Percentiles rank a stretch among this genome's conserved stretches.
phyloP scores from a whole-genome alignment of 495 filamentous ascomycete genomes.

The Parachaetomium inaequale region DNA sequence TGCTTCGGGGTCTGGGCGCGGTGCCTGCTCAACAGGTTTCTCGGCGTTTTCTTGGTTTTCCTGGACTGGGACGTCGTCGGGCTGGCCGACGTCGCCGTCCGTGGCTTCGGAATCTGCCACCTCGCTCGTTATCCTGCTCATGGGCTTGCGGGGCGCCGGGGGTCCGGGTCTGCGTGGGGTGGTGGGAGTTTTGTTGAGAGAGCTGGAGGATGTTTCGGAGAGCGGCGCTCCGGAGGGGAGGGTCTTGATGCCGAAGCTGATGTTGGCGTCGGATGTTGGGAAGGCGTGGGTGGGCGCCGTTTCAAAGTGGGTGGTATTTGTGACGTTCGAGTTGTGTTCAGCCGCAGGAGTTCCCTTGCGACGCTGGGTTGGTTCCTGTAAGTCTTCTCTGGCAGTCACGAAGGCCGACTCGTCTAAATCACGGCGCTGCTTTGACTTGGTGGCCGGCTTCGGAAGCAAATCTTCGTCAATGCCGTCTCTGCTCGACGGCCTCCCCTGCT shows the following conservation, averaged over 20 bases:
- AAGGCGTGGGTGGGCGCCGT: conserved; percentile 39
- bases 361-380: not conserved
- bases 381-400: conserved; percentile 7
- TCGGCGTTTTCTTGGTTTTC: conserved; percentile 10
- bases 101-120: conserved; percentile 44
- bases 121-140: conserved; percentile 34
- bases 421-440: conserved; percentile 18
- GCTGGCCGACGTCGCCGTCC: conserved; percentile 20
- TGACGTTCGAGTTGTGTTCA: conserved; percentile 7
- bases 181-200: conserved; percentile 36
- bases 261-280: conserved; percentile 13
- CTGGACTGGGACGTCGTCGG: conserved; percentile 2
- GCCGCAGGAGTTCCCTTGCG: not conserved
- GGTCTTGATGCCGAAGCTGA: conserved; percentile 15
- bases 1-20: not conserved
- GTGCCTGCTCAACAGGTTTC: not conserved
- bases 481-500: conserved; percentile 1
- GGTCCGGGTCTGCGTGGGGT: conserved; percentile 15
- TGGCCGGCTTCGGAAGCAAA: conserved; percentile 20
- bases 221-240: conserved; percentile 30
- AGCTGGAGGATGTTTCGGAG: conserved; percentile 38
- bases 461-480: conserved; percentile 21
- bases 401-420: conserved; percentile 26
- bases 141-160: conserved; percentile 6
- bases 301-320: conserved; percentile 29